A percentile compares a stretch with the other conserved stretches of the same genome.
Conservation (phyloP, 352 stramenopile genomes). For the Phytopythium montanum region DNA sequence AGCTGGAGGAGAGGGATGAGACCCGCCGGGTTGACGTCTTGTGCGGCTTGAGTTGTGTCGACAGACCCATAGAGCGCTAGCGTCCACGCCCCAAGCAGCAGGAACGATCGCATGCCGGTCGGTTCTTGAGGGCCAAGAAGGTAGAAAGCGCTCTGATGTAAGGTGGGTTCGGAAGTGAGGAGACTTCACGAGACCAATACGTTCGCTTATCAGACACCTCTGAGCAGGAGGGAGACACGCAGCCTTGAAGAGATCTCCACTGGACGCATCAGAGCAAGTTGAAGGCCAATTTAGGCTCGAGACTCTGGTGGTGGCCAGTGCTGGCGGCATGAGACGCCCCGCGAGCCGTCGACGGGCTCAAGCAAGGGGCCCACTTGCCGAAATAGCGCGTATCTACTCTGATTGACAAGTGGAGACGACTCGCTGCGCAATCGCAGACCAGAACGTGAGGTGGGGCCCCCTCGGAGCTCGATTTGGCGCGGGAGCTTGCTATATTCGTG, state of each 20-base stretch:
- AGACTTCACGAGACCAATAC: background rate
- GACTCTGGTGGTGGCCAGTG: background rate
- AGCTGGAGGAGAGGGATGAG: constrained; percentile 13
- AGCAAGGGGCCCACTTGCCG: background rate
- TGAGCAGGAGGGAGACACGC: too few relatives aligned
- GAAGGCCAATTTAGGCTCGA: background rate
- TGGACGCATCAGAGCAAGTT: background rate
- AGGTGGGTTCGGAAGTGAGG: background rate
- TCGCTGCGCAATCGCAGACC: background rate
- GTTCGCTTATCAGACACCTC: too few relatives aligned
- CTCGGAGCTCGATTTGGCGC: background rate
- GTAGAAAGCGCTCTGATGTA: background rate
- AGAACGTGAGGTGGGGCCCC: too few relatives aligned
- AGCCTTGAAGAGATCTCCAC: background rate
- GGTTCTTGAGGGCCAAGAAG: background rate
- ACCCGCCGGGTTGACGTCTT: constrained; percentile 7
- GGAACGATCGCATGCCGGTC: background rate
- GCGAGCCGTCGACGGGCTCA: background rate
- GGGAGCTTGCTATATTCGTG: background rate
- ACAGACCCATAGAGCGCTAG: background rate
- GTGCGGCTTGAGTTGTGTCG: background rate
- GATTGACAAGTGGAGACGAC: background rate
- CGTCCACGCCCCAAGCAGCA: background rate
- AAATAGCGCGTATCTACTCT: constrained; percentile 2
- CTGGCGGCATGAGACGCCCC: background rate